phyloP scores from a whole-genome alignment of 305 asterid genomes.

The Solanum chacoense region DNA sequence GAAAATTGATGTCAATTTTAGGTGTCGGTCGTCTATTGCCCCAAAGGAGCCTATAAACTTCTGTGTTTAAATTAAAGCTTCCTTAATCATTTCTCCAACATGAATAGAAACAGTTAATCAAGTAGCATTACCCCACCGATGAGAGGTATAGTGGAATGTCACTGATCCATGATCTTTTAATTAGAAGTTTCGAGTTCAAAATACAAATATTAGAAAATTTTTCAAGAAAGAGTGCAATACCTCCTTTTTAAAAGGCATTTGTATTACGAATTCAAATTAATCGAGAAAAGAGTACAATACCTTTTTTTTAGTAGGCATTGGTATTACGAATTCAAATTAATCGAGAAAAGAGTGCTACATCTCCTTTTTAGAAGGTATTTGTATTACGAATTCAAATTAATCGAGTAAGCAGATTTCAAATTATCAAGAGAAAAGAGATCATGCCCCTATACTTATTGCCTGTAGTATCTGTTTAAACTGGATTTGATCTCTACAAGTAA shows the following conservation, averaged over 20 bases:
- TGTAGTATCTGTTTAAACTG: background rate
- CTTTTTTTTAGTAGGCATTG: background rate
- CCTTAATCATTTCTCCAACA: background rate
- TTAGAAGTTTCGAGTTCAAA: background rate
- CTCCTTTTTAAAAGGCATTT: background rate
- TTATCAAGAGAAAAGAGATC: background rate
- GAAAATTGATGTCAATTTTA: background rate
- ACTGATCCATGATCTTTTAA: background rate
- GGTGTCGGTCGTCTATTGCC: accelerated
- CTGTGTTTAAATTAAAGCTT: background rate
- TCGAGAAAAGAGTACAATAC: background rate
- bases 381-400: background rate
- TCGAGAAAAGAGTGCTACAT: background rate
- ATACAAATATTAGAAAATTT: background rate
- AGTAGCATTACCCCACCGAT: background rate
- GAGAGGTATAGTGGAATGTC: background rate
- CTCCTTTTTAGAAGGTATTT: background rate
- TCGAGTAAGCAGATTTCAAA: background rate
- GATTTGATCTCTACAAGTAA: background rate
- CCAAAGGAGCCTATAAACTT: background rate
- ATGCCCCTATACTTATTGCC: background rate
- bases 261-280: background rate
- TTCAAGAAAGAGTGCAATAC: background rate
- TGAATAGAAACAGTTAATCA: background rate
- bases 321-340: background rate